Evolutionary conservation across 2,329 filamentous ascomycete species (phyloP), one percentile per base, ranked within the genome.

Genomic region (Trichophyton simii): DNA sequence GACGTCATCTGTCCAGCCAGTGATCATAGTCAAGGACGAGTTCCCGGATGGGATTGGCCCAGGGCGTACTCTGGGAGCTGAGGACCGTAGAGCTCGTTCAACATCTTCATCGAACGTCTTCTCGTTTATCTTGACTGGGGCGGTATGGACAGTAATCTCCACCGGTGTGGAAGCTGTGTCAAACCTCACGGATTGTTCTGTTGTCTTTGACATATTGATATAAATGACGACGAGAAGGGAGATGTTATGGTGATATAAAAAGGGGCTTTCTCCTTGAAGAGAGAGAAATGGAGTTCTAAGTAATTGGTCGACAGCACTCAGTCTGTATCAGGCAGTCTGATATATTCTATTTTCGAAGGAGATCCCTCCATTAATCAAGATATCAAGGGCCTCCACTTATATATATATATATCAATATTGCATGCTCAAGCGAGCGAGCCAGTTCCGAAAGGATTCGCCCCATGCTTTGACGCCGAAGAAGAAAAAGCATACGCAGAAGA

Each of bases 21-120:
- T 59, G 25, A 63, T 58, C 2, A 57, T 59, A 20, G 64, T 66
- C 36, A 66, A 61, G 18, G 64, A 66, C 3, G 64, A 66, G 52
- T 52, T 61, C 11, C 60, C 58, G n/a, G 63, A 64, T 15, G 55
- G 59, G 18, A 59, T 61, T 8, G 58, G 63, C 1, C 58, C 48
- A 11, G 60, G 50, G 18, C 60, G 58, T 7, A 25, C 25, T 15
- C 28, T 36, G 18, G 50, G 6, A 15, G 31, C 11, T 8, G 57
- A 13, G 11, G 31, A 36, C 9, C 22, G 28, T 5, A 57, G 41
- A 9, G 42, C 42, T 22, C 44, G 44, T 22, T 61, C 60, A 42
- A 59, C 44, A 44, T 44, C 41, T 9, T 62, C 44, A 31, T 62
- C 44, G 41, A 42, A 58, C 3, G 22, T 38, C 18, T 25, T 55